These are phyloP conservation scores for Trichoderma semiorbis DNA, from an alignment of 2,329 filamentous ascomycete species.

Conservation along the genomic window DNA sequence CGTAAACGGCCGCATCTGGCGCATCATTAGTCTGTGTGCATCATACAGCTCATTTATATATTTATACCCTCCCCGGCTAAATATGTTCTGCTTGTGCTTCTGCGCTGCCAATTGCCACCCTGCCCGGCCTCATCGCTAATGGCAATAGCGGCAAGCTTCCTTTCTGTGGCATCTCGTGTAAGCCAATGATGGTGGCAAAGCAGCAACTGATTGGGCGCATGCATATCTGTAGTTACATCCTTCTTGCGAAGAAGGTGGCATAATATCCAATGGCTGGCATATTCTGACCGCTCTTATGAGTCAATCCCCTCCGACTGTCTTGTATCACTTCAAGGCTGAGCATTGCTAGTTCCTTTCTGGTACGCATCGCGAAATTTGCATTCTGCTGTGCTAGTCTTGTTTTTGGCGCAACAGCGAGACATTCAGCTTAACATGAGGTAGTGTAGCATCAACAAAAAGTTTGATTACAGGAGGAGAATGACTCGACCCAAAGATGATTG, in stretches of 20 bases:
- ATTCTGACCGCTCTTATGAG: constrained; percentile 11
- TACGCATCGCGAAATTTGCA: constrained; percentile 15
- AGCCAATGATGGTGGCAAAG: background rate
- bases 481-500: background rate
- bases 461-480: background rate
- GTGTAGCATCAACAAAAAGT: constrained; percentile 4
- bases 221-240: constrained; percentile 9
- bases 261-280: background rate
- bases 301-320: constrained; percentile 4
- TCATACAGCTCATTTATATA: background rate
- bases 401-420: background rate
- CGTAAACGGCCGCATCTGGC: background rate
- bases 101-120: background rate
- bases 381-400: constrained; percentile 13
- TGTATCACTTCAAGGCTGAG: constrained; percentile 12
- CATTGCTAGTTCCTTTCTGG: constrained; percentile 14
- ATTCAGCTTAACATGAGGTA: background rate
- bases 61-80: background rate
- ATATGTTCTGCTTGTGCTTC: background rate
- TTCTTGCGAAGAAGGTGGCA: background rate
- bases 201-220: background rate
- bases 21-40: background rate
- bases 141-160: constrained; percentile 2
- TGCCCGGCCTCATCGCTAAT: background rate
- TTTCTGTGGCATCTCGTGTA: constrained; percentile 1